A percentile compares a stretch with the other conserved stretches of the same genome.
Evolutionary conservation across 31 red algal species (phyloP).

Genomic region (Asparagopsis taxiformis): DNA sequence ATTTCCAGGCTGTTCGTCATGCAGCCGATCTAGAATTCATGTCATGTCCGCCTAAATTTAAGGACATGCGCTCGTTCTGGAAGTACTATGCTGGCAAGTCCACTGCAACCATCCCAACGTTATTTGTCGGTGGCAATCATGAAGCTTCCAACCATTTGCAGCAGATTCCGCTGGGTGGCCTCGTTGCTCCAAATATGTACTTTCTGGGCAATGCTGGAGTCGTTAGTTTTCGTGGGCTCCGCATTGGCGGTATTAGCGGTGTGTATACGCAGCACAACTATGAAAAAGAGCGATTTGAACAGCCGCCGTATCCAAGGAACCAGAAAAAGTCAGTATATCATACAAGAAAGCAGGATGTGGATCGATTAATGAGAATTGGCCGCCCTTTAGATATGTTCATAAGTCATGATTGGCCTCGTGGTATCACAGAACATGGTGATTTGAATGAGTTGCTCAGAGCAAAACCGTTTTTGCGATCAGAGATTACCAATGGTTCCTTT

Average conservation of each 20-base stretch:
- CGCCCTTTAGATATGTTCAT: conserved; percentile 73
- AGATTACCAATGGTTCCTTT: conserved; percentile 49
- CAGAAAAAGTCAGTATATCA: conserved; percentile 83
- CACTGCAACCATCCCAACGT: conserved; percentile 70
- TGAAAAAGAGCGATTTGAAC: conserved; percentile 63
- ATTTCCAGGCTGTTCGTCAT: conserved; percentile 93
- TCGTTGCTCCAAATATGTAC: conserved; percentile 95
- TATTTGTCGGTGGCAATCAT: conserved; percentile 97
- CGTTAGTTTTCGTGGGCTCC: conserved; percentile 58
- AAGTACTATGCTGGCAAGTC: conserved; percentile 70
- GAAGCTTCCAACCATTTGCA: conserved; percentile 88
- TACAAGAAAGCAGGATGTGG: conserved; percentile 69
- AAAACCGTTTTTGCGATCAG: conserved; percentile 83
- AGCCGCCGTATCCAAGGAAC: conserved; percentile 51
- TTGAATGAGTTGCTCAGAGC: conserved; percentile 43
- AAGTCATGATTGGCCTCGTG: conserved; percentile 92
- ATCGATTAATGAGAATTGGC: conserved; percentile 27
- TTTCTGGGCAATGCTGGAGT: conserved; percentile 90
- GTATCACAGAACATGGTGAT: conserved; percentile 71
- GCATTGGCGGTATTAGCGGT: conserved; percentile 83
- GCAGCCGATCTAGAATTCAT: conserved; percentile 70
- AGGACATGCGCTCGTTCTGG: conserved; percentile 71
- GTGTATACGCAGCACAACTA: conserved; percentile 82
- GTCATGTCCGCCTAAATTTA: conserved; percentile 69
- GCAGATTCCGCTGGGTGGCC: conserved; percentile 83